Conservation (phyloP, 129 eudicot species). For the Calendula officinalis region DNA sequence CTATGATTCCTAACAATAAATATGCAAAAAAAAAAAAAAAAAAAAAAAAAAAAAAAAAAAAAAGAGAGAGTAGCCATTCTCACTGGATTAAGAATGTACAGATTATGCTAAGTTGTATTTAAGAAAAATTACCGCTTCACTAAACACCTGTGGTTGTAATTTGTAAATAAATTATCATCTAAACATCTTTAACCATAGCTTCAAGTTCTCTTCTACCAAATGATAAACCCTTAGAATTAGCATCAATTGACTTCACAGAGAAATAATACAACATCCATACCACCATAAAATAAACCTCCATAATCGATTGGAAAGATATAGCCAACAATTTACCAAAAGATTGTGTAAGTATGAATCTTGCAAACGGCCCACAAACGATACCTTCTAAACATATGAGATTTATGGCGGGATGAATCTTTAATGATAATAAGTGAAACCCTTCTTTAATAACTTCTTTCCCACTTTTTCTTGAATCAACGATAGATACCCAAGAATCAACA, state of each 20-base stretch:
- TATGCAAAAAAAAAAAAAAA: conserved; percentile 11
- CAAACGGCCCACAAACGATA: conserved; percentile 55
- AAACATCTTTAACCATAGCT: conserved; percentile 45
- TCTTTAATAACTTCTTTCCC: conserved; percentile 70
- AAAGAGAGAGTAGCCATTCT: background rate
- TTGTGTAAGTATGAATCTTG: conserved; percentile 43
- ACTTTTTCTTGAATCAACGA: conserved; percentile 67
- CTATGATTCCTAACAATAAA: conserved; percentile 16
- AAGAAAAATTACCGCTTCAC: conserved; percentile 31
- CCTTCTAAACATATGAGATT: conserved; percentile 64
- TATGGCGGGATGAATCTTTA: conserved; percentile 53
- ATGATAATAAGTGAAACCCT: conserved; percentile 64
- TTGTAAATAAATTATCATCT: conserved; percentile 35
- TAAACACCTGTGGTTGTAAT: conserved; percentile 18
- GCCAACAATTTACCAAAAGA: conserved; percentile 52
- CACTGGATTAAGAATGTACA: conserved; percentile 17
- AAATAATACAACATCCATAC: conserved; percentile 79
- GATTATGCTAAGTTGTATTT: conserved; percentile 29
- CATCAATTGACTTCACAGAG: conserved; percentile 66
- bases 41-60: conserved; percentile 13
- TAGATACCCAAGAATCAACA: conserved; percentile 77
- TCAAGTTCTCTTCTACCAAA: conserved; percentile 72
- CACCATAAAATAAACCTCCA: conserved; percentile 87
- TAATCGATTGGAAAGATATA: conserved; percentile 48
- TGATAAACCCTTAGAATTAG: conserved; percentile 40